Conservation (phyloP, 164 flowering plant genomes). For the Pachysandra terminalis region DNA sequence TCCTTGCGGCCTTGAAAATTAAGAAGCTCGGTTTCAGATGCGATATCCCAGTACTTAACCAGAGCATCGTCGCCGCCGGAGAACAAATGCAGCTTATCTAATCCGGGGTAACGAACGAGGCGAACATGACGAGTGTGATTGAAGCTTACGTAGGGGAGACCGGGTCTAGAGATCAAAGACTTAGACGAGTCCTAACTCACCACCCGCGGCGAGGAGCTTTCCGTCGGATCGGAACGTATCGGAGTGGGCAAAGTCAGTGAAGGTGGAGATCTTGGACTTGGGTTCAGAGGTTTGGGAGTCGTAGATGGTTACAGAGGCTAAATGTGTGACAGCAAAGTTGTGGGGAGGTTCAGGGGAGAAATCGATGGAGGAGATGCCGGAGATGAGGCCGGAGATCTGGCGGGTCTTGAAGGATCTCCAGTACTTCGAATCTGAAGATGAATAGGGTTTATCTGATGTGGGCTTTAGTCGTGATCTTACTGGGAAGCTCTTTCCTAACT, state of each 20-base stretch:
- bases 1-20: conserved; percentile 71
- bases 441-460: conserved; percentile 31
- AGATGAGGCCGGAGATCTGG: conserved; percentile 42
- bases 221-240: conserved; percentile 77
- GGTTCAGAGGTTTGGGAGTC: conserved; percentile 37
- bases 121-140: conserved; percentile 60
- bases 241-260: conserved; percentile 58
- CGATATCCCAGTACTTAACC: conserved; percentile 91
- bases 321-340: conserved; percentile 61
- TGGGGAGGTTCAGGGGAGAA: conserved; percentile 69
- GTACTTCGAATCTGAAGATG: conserved; percentile 69
- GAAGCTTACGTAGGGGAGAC: conserved; percentile 47
- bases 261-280: conserved; percentile 38
- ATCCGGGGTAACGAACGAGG: conserved; percentile 50
- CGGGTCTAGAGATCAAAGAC: conserved; percentile 59
- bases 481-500: no score
- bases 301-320: conserved; percentile 63
- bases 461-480: conserved; percentile 58
- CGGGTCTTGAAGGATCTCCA: conserved; percentile 83
- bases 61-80: conserved; percentile 83
- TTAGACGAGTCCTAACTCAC: conserved; percentile 56
- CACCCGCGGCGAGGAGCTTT: conserved; percentile 75
- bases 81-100: conserved; percentile 72
- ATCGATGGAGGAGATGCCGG: conserved; percentile 51
- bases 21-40: conserved; percentile 34